These are phyloP conservation scores for Ustilaginoidea virens DNA, from an alignment of 2,329 filamentous ascomycete species.

Conservation along the genomic window DNA sequence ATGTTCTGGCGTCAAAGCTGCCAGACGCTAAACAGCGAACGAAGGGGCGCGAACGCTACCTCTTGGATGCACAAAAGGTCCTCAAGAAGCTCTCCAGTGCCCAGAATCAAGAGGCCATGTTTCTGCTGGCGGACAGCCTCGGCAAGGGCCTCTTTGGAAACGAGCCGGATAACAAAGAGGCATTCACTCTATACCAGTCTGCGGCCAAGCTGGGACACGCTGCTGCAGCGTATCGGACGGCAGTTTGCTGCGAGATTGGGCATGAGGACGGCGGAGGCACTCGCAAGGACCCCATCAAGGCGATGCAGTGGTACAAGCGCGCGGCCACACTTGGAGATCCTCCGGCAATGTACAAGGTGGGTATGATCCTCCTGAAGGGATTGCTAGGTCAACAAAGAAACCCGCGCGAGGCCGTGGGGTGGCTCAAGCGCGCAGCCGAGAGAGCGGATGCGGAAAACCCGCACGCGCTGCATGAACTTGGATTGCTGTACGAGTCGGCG, in stretches of 20 bases:
- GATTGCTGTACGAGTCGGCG: slow-evolving; percentile 48
- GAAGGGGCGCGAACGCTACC: slow-evolving; percentile 68
- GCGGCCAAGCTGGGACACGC: slow-evolving; percentile 81
- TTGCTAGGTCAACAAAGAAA: slow-evolving; percentile 77
- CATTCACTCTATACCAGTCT: slow-evolving; percentile 84
- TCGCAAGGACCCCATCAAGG: slow-evolving; percentile 77
- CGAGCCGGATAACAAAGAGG: slow-evolving; percentile 76
- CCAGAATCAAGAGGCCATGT: slow-evolving; percentile 77
- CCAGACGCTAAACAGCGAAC: slow-evolving; percentile 56
- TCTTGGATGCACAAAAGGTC: slow-evolving; percentile 76
- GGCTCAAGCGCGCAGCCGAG: slow-evolving; percentile 85
- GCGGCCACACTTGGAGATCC: slow-evolving; percentile 81
- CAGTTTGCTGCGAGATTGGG: slow-evolving; percentile 94
- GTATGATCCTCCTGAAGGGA: slow-evolving; percentile 89
- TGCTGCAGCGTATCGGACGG: slow-evolving; percentile 80
- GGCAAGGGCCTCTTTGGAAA: slow-evolving; percentile 68
- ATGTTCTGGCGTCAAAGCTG: slow-evolving; percentile 49
- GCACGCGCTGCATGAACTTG: slow-evolving; percentile 84
- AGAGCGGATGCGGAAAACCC: slow-evolving; percentile 83
- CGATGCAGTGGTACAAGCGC: slow-evolving; percentile 95
- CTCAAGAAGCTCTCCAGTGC: slow-evolving; percentile 70
- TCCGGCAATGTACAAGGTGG: slow-evolving; percentile 96
- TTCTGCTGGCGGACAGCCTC: slow-evolving; percentile 80
- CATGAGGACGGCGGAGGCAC: slow-evolving; percentile 90
- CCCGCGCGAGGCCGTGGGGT: slow-evolving; percentile 75